These are phyloP conservation scores for Madurella fahalii DNA, from an alignment of 2,329 filamentous ascomycete species.

Conservation along the genomic window DNA sequence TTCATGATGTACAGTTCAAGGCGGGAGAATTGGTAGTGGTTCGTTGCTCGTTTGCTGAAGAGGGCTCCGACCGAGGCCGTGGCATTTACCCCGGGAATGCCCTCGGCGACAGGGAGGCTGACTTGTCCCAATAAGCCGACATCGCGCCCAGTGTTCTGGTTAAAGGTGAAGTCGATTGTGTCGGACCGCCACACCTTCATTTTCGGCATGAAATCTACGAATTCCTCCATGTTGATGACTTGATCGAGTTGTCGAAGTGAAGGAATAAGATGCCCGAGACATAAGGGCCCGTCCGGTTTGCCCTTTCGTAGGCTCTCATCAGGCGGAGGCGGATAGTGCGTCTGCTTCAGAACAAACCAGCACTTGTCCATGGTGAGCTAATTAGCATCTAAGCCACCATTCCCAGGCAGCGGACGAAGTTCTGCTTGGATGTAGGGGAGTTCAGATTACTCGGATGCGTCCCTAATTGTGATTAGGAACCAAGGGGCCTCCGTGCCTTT, in stretches of 20 bases:
- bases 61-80: background rate
- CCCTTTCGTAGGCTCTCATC: background rate
- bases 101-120: background rate
- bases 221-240: background rate
- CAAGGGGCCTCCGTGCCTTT: no score
- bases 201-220: background rate
- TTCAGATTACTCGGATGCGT: no score
- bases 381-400: no score
- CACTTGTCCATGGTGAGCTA: slow-evolving; percentile 8
- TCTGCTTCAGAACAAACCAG: slow-evolving; percentile 7
- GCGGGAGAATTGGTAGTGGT: background rate
- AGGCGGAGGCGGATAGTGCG: background rate
- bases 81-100: background rate
- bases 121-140: background rate
- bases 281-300: background rate
- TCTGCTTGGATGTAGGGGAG: no score
- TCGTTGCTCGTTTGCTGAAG: background rate
- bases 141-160: background rate
- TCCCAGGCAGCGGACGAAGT: no score
- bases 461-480: no score
- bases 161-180: background rate
- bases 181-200: background rate
- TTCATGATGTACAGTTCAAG: slow-evolving; percentile 2
- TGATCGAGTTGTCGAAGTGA: slow-evolving; percentile 1
- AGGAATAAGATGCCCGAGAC: slow-evolving; percentile 5